These are phyloP conservation scores for Corinectria fuckeliana DNA, from an alignment of 2,329 filamentous ascomycete genomes.

Conservation along the genomic window DNA sequence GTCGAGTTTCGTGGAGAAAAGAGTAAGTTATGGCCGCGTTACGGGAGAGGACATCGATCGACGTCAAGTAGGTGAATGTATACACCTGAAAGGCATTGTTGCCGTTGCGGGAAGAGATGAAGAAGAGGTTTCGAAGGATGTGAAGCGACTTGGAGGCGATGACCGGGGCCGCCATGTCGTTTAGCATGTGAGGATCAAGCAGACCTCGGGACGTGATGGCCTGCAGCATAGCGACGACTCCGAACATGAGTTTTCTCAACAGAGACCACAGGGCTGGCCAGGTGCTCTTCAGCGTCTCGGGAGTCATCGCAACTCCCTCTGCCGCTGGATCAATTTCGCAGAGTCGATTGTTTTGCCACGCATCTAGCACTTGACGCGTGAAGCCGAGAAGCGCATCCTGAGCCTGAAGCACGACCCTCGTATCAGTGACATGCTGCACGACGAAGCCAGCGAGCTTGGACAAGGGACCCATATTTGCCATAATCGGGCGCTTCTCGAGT, in stretches of 20 bases:
- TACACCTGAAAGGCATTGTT: slow-evolving; percentile 82
- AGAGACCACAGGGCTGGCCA: slow-evolving; percentile 77
- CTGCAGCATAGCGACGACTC: slow-evolving; percentile 75
- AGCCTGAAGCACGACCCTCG: slow-evolving; percentile 53
- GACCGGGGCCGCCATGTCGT: slow-evolving; percentile 58
- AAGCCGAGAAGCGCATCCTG: slow-evolving; percentile 73
- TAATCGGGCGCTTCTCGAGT: slow-evolving; percentile 66
- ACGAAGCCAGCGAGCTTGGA: slow-evolving; percentile 70
- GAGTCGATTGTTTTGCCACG: slow-evolving; percentile 78
- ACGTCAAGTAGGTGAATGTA: slow-evolving; percentile 80
- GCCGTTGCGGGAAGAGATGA: slow-evolving; percentile 78
- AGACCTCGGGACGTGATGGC: slow-evolving; percentile 71
- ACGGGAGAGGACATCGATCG: slow-evolving; percentile 81
- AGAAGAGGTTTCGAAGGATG: slow-evolving; percentile 78
- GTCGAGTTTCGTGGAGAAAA: slow-evolving; percentile 70
- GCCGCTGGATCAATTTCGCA: slow-evolving; percentile 74
- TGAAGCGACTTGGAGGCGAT: slow-evolving; percentile 76
- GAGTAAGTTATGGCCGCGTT: slow-evolving; percentile 69
- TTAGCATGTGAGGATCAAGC: slow-evolving; percentile 56
- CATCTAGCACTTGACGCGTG: slow-evolving; percentile 67
- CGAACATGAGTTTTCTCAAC: slow-evolving; percentile 77
- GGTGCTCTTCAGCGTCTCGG: slow-evolving; percentile 70
- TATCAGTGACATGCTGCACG: slow-evolving; percentile 60
- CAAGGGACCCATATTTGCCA: slow-evolving; percentile 71
- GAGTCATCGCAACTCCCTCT: slow-evolving; percentile 67